Conservation (phyloP, 148 eudicot species). For the Drosera capensis region DNA sequence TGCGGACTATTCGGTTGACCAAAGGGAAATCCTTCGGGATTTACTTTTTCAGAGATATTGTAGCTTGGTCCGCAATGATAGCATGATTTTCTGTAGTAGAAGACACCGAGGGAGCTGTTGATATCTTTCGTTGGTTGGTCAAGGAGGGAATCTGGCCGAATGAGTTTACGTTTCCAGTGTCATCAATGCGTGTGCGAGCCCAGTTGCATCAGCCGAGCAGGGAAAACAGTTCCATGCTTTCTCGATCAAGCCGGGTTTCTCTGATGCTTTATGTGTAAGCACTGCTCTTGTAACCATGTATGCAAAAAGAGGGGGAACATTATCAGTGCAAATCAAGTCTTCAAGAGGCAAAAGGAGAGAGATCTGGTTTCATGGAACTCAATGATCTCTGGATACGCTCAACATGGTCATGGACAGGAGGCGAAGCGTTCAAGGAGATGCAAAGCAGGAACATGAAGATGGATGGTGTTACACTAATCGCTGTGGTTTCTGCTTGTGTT, state of each 20-base stretch:
- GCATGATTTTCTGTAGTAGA: slow-evolving; percentile 68
- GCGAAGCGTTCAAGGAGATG: slow-evolving; percentile 69
- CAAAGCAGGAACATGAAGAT: slow-evolving; percentile 27
- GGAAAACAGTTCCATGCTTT: slow-evolving; percentile 79
- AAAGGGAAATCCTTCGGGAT: too few relatives aligned
- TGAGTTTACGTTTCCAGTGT: slow-evolving; percentile 76
- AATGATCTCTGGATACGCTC: slow-evolving; percentile 84
- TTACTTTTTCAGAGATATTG: too few relatives aligned
- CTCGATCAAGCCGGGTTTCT: slow-evolving; percentile 50
- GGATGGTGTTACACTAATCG: slow-evolving; percentile 73
- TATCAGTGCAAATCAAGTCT: slow-evolving; percentile 59
- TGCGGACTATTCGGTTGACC: too few relatives aligned
- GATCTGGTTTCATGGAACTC: slow-evolving; percentile 92
- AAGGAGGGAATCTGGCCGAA: slow-evolving; percentile 53
- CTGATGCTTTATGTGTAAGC: slow-evolving; percentile 55
- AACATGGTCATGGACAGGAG: slow-evolving; percentile 61
- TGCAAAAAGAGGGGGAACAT: slow-evolving; percentile 78
- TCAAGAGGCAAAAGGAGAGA: slow-evolving; percentile 53
- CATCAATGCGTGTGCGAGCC: slow-evolving; percentile 59
- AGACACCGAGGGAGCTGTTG: slow-evolving; percentile 52
- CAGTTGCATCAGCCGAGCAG: slow-evolving; percentile 63
- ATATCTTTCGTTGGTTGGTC: slow-evolving; percentile 32
- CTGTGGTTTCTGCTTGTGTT: slow-evolving; percentile 85
- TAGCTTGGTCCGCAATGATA: slow-evolving; percentile 97
- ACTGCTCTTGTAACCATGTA: slow-evolving; percentile 94